Conservation (phyloP, 2,329 filamentous ascomycete genomes). For the Penicillium brasilianum region DNA sequence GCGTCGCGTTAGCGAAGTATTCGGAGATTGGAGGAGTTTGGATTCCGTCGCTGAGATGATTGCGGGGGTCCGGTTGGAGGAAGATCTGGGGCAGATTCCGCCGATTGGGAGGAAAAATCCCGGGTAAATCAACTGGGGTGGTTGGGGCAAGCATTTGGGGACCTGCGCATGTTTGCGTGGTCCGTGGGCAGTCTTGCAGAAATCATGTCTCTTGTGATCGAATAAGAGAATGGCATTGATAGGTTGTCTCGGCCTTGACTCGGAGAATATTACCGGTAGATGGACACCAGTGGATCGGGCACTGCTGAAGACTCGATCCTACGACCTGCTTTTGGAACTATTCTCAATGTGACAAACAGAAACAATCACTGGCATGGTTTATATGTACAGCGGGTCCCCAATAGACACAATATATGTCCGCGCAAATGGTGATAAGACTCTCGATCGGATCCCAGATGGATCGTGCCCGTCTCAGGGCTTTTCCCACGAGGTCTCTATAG, state of each 20-base stretch:
- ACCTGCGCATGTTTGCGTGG: not conserved
- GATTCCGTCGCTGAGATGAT: conserved; percentile 6
- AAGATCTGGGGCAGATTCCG: conserved; percentile 17
- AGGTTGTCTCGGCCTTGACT: not conserved
- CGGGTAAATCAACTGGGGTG: not conserved
- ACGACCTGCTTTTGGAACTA: not conserved
- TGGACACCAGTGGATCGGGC: too few species aligned
- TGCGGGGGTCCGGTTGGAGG: conserved; percentile 27
- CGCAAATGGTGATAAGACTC: conserved; percentile 2
- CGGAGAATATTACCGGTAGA: not conserved
- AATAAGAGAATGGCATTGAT: not conserved
- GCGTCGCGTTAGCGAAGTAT: conserved; percentile 6
- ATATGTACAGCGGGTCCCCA: conserved; percentile 31
- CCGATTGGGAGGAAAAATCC: conserved; percentile 33
- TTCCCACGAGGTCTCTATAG: conserved; percentile 12
- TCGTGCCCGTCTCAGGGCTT: not conserved
- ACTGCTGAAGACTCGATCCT: not conserved
- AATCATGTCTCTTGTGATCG: not conserved
- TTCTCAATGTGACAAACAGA: conserved; percentile 8
- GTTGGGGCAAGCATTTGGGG: not conserved
- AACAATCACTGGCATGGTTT: conserved; percentile 24
- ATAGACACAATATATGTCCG: conserved; percentile 9
- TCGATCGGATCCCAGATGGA: conserved; percentile 1
- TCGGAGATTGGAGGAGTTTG: conserved; percentile 16
- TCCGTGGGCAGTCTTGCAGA: not conserved